These are phyloP conservation scores for Cryptococcus wingfieldii DNA, from an alignment of 1,284 basidiomycete genomes.

Conservation along the genomic window DNA sequence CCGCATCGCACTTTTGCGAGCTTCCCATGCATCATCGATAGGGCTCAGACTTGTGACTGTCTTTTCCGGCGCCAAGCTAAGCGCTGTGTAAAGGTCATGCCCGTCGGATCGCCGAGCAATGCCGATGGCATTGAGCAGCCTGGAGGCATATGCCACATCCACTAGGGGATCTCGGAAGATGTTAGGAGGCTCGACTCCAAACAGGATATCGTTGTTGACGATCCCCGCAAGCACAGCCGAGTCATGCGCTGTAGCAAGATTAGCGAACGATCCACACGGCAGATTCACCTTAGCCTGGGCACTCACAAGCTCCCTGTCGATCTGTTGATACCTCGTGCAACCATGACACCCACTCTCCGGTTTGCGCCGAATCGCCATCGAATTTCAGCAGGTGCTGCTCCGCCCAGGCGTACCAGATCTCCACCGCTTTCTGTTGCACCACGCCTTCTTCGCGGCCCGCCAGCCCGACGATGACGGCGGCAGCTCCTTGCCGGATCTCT, in stretches of 20 bases:
- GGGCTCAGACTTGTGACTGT: conserved; percentile 7
- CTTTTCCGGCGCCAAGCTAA: too few relatives aligned
- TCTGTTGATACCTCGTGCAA: conserved; percentile 16
- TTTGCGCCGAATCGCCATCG: background rate
- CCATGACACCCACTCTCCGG: conserved; percentile 25
- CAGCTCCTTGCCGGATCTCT: conserved; percentile 30
- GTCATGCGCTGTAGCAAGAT: too few relatives aligned
- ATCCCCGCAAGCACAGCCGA: conserved; percentile 2
- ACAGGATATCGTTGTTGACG: conserved; percentile 24
- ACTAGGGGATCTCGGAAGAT: conserved; percentile 39
- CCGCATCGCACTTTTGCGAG: conserved; percentile 7
- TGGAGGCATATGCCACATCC: conserved; percentile 23
- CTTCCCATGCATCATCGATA: conserved; percentile 24
- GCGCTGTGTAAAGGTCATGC: too few relatives aligned
- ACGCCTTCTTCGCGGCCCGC: conserved; percentile 12
- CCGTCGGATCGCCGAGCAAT: background rate
- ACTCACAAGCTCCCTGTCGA: conserved; percentile 20
- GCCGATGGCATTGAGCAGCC: conserved; percentile 5
- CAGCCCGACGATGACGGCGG: conserved; percentile 23
- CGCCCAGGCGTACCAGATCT: conserved; percentile 35
- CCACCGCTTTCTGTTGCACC: conserved; percentile 25
- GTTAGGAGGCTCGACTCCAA: conserved; percentile 45
- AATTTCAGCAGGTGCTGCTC: background rate
- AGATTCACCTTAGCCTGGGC: background rate
- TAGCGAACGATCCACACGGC: too few relatives aligned